Evolutionary conservation across 305 asterid species (phyloP).

Genomic region (Rubia tinctorum): DNA sequence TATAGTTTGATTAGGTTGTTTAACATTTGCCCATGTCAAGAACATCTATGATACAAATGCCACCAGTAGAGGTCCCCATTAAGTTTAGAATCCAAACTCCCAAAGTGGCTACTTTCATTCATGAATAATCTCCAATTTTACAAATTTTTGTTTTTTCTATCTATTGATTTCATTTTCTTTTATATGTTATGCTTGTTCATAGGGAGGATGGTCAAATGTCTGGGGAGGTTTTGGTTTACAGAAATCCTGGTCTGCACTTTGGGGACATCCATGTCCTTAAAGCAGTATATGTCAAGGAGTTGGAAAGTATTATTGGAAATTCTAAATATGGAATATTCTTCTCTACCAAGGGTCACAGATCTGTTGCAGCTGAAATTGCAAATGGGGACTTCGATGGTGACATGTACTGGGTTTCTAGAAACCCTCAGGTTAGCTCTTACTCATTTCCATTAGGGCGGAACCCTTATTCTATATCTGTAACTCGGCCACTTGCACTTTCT

Average conservation of each 20-base stretch:
- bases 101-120: not conserved
- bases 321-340: slow-evolving; percentile 84
- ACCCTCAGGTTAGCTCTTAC: slow-evolving; percentile 51
- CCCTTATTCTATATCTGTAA: not conserved
- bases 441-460: not conserved
- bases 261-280: slow-evolving; percentile 70
- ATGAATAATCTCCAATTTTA: not conserved
- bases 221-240: slow-evolving; percentile 75
- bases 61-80: not conserved
- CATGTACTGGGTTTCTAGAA: slow-evolving; percentile 74
- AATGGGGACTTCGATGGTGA: slow-evolving; percentile 98
- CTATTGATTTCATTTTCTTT: not conserved
- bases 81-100: not conserved
- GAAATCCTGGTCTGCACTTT: slow-evolving; percentile 89
- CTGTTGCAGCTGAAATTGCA: slow-evolving; percentile 83
- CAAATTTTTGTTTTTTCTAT: not conserved
- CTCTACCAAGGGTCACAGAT: slow-evolving; percentile 65
- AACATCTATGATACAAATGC: not conserved
- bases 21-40: not conserved
- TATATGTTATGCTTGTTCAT: not conserved
- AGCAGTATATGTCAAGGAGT: slow-evolving; percentile 58
- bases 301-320: slow-evolving; percentile 68
- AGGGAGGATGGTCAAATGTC: slow-evolving; percentile 76
- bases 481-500: not conserved
- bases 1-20: not conserved